A percentile compares a stretch with the other conserved stretches of the same genome.
Conservation (phyloP, 805 yeast genomes). For the Kuraishia piskuri region DNA sequence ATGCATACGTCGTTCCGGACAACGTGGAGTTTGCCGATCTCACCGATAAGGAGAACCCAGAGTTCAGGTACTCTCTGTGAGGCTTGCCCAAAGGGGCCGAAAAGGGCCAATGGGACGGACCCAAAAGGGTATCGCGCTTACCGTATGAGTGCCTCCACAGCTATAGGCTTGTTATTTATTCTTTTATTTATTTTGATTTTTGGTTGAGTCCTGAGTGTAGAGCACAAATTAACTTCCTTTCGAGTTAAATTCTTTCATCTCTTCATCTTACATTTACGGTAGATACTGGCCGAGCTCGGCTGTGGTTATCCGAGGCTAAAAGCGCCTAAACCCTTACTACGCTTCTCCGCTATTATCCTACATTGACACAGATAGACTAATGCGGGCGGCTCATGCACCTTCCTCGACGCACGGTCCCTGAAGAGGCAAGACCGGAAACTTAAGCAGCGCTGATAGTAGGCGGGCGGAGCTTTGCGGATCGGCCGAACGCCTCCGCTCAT, state of each 20-base stretch:
- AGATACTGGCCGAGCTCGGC: not conserved
- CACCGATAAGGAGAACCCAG: constrained; percentile 44
- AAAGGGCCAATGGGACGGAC: too few relatives aligned
- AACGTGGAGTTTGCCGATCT: constrained; percentile 38
- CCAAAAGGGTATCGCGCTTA: too few relatives aligned
- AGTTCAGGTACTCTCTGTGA: constrained; percentile 33
- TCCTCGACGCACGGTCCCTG: not conserved
- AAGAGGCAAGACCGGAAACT: not conserved
- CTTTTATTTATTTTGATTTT: too few relatives aligned
- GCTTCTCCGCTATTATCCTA: too few relatives aligned
- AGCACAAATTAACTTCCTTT: too few relatives aligned
- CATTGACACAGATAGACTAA: not conserved
- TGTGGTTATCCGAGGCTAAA: not conserved
- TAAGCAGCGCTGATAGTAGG: not conserved
- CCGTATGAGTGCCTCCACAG: too few relatives aligned
- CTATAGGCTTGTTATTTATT: too few relatives aligned
- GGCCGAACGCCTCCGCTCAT: not conserved
- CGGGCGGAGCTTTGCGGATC: not conserved
- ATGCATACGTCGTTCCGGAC: constrained; percentile 12
- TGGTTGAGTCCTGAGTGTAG: too few relatives aligned
- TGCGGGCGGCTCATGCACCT: not conserved
- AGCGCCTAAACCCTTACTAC: too few relatives aligned
- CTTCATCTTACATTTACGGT: not conserved
- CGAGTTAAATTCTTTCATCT: not conserved
- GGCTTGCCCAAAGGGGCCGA: too few relatives aligned